Conservation (phyloP, 768 basidiomycete species). For the Amanita jacksonii region DNA sequence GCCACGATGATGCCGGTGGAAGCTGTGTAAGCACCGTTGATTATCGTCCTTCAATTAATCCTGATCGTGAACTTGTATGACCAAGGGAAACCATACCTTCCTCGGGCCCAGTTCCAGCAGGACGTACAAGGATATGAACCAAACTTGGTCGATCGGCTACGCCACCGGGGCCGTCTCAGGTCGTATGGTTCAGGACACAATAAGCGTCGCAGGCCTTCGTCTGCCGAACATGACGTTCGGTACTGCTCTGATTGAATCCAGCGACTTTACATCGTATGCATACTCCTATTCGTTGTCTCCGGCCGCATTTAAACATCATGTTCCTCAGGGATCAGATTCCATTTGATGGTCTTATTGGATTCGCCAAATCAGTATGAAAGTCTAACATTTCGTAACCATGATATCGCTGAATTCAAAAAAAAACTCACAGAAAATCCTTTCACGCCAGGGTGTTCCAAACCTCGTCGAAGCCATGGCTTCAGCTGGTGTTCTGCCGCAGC, state of each 20-base stretch:
- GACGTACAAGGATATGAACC: conserved; percentile 40
- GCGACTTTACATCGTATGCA: conserved; percentile 37
- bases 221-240: conserved; percentile 53
- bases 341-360: conserved; percentile 53
- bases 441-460: conserved; percentile 53
- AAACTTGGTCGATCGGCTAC: conserved; percentile 37
- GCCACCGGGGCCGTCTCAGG: conserved; percentile 56
- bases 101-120: conserved; percentile 49
- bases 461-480: conserved; percentile 62
- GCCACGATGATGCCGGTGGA: conserved; percentile 23
- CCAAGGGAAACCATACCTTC: conserved; percentile 31
- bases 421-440: conserved; percentile 38
- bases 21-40: conserved; percentile 19
- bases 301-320: not conserved
- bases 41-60: not conserved
- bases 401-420: not conserved
- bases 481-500: conserved; percentile 43
- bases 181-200: conserved; percentile 42
- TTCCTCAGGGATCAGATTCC: conserved; percentile 21
- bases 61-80: not conserved
- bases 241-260: conserved; percentile 42
- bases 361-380: conserved; percentile 21
- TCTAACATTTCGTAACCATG: conserved; percentile 7
- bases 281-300: not conserved
- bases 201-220: conserved; percentile 48